Evolutionary conservation across 2,329 filamentous ascomycete species (phyloP).

Genomic region (Aspergillus ibericus): DNA sequence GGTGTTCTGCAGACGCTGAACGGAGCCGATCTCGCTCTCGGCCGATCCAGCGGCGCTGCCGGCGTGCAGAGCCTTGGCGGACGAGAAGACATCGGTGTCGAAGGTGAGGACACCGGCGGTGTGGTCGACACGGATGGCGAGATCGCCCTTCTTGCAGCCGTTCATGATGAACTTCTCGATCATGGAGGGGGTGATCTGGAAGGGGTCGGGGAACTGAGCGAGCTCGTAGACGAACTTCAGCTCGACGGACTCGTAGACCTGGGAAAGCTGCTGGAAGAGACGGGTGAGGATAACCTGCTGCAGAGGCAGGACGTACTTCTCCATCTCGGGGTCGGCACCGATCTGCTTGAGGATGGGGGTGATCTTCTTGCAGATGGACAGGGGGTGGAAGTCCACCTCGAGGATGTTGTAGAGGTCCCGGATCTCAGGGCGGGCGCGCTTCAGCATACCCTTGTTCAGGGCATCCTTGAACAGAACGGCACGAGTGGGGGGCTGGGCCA

Average conservation of each 20-base stretch:
- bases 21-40: constrained; percentile 77
- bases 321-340: constrained; percentile 90
- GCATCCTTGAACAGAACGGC: constrained; percentile 92
- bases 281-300: constrained; percentile 98
- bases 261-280: constrained; percentile 97
- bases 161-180: constrained; percentile 99
- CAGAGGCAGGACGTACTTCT: constrained; percentile 91
- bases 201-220: constrained; percentile 93
- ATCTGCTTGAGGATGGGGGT: constrained; percentile 94
- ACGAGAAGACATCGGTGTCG: constrained; percentile 97
- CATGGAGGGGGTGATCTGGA: constrained; percentile 83
- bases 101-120: constrained; percentile 94
- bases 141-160: constrained; percentile 98
- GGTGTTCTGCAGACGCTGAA: constrained; percentile 95
- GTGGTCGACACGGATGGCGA: constrained; percentile 94
- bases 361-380: constrained; percentile 99
- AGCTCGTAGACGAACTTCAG: constrained; percentile 90
- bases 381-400: constrained; percentile 97
- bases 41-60: constrained; percentile 83
- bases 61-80: constrained; percentile 84
- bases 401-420: constrained; percentile 97
- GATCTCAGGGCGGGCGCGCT: constrained; percentile 90
- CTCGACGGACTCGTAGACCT: constrained; percentile 98
- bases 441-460: constrained; percentile 88
- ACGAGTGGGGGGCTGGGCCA: constrained; percentile 85